Evolutionary conservation across 2,329 filamentous ascomycete genomes (phyloP), one percentile per base, ranked within the genome.

Genomic region (Ustilaginoidea virens): DNA sequence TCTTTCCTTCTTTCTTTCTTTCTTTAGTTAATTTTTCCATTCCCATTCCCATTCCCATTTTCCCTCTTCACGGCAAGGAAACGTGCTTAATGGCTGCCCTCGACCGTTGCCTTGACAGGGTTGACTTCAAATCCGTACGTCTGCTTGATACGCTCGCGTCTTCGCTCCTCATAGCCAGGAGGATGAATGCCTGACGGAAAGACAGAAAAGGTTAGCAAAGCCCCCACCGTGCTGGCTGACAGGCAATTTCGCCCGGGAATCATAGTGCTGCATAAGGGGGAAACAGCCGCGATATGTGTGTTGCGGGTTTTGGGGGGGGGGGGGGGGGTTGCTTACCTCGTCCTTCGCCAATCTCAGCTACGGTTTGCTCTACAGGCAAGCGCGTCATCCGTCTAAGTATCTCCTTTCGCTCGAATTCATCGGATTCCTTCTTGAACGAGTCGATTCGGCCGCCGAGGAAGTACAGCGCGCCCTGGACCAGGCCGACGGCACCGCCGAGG

Each of bases 91-190:
- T 49, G 46, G 46, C 53, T 56, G 33, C 52, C 53, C 31, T 69
- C 58, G 39, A 55, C 51, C 27, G 55, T 58, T 24, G 66, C 61
- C 33, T 55, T 66, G 40, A 76, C 69, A 31, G 74, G 68, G 46
- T 77, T 70, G 47, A 93, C 74, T 40, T 92, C 83, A 46, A 92
- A 71, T 34, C 85, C 83, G 47, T 93, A 93, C 54, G 75, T 81
- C 56, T 83, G 76, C 68, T 81, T 76, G 53, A 94, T 67, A 43
- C 81, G 69, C 60, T 85, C 65, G 40, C 73, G 71, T 53, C 86
- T 74, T 53, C 86, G 68, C 63, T 92, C 81, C 43, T 81, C 78
- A 49, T 90, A 93, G 29, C 82, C 82, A 11, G 80, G 75, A 23
- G 70, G 79, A 42, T 76, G 67, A 44, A 93, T 82, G 31, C 80